Base-by-base conservation (phyloP, 495 filamentous ascomycete species). In the Penicillium macrosclerotiorum region DNA sequence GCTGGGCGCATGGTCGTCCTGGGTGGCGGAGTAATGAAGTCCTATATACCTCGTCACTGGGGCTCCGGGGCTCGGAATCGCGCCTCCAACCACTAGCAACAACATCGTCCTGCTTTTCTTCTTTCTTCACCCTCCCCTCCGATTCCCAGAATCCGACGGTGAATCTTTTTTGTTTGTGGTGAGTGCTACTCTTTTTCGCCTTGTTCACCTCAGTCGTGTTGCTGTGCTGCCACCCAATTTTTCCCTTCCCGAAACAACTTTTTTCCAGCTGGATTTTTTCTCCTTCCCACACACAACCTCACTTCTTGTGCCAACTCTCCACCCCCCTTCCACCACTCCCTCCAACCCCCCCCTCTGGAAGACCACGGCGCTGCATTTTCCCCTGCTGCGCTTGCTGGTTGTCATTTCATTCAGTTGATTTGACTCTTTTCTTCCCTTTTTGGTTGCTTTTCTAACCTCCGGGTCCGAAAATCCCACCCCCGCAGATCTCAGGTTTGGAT, bases 401-500 rank as follows among this genome's bases (percentile, higher is more conserved):
- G 37, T 60, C 52, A 50, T 54, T 52, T 49, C 46, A 47, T 37
- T 45, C 35, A 23, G 42, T 51, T 51, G 37, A 49, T 54, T 45
- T 44, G 52, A 52, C 49, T 17, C 38, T 30, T 22, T 37, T 34
- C 40, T 25, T 42, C 46, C 48, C 46, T 42, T 41, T 45, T 37
- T 55, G 60, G 36, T 22, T 49, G 57, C 59, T 64, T 41, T 32
- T 47, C 49, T 65, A 65, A 50, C 40, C 53, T 49, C 43, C 43
- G n/a, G n/a, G n/a, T n/a, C n/a, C n/a, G n/a, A n/a, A n/a, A n/a
- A n/a, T n/a, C n/a, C n/a, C n/a, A 35, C 35, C 36, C 44, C 32
- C 29, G 49, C 51, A 58, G 54, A 55, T 59, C 49, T 33, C 48
- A 54, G 59, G 50, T 57, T 63, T 65, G 60, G 57, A 65, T 65